These are phyloP conservation scores for Calonectria fujianensis DNA, from an alignment of 2,329 filamentous ascomycete genomes.

Conservation along the genomic window DNA sequence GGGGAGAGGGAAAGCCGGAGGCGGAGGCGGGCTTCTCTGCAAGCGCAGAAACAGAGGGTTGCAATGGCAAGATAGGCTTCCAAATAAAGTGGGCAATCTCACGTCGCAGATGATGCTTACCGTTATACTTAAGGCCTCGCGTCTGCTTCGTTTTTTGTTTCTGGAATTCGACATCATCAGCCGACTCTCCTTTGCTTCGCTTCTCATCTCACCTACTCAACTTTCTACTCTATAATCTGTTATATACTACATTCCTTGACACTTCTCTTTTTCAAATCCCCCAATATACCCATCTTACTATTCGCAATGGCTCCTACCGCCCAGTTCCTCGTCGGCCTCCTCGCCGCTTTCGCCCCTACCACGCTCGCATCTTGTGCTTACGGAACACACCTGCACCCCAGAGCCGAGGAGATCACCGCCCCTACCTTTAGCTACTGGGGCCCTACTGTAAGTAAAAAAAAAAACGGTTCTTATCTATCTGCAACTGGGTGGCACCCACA, in stretches of 20 bases:
- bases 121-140: slow-evolving; percentile 22
- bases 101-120: slow-evolving; percentile 18
- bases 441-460: slow-evolving; percentile 52
- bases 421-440: slow-evolving; percentile 63
- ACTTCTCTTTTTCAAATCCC: neutral
- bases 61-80: slow-evolving; percentile 22
- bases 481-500: too few relatives aligned
- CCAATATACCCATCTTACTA: neutral
- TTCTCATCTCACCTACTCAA: slow-evolving; percentile 4
- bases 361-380: slow-evolving; percentile 62
- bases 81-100: slow-evolving; percentile 25
- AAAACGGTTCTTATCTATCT: too few relatives aligned
- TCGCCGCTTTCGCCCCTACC: slow-evolving; percentile 46
- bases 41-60: slow-evolving; percentile 19
- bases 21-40: neutral
- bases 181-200: neutral
- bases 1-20: neutral
- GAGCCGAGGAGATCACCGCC: slow-evolving; percentile 56
- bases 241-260: slow-evolving; percentile 1
- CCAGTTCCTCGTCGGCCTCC: slow-evolving; percentile 44
- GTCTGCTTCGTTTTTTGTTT: slow-evolving; percentile 23
- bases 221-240: neutral
- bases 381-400: slow-evolving; percentile 61
- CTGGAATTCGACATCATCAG: slow-evolving; percentile 22
- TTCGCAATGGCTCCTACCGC: neutral